A percentile compares a stretch with the other conserved stretches of the same genome.
Conservation (phyloP, 345 rosid genomes). For the Camelina sativa region DNA sequence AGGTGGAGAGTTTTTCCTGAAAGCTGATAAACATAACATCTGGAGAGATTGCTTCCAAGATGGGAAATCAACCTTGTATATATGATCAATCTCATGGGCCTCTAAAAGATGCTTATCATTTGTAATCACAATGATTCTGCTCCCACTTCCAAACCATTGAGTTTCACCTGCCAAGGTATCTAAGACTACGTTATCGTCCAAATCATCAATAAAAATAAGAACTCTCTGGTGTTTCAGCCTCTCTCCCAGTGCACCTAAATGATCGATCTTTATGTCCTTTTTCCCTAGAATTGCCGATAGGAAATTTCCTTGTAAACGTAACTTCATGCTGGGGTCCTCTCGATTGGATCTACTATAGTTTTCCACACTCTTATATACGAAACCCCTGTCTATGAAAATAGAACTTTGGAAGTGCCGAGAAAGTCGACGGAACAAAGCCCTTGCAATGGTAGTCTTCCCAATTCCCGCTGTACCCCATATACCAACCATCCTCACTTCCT, state of each 20-base stretch:
- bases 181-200: constrained; percentile 47
- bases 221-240: constrained; percentile 25
- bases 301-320: background rate
- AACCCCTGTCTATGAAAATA: background rate
- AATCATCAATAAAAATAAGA: constrained; percentile 57
- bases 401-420: background rate
- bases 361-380: background rate
- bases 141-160: constrained; percentile 53
- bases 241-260: background rate
- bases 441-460: constrained; percentile 18
- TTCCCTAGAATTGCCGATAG: background rate
- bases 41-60: no score
- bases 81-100: background rate
- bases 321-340: background rate
- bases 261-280: constrained; percentile 11
- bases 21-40: no score
- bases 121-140: constrained; percentile 56
- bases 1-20: no score
- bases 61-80: no score
- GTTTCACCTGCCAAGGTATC: constrained; percentile 46
- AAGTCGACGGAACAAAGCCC: background rate
- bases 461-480: constrained; percentile 16
- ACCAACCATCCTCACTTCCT: constrained; percentile 22
- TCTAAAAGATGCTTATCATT: constrained; percentile 39
- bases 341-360: no score